Conservation (phyloP, 148 eudicot species). For the Bassia scoparia region DNA sequence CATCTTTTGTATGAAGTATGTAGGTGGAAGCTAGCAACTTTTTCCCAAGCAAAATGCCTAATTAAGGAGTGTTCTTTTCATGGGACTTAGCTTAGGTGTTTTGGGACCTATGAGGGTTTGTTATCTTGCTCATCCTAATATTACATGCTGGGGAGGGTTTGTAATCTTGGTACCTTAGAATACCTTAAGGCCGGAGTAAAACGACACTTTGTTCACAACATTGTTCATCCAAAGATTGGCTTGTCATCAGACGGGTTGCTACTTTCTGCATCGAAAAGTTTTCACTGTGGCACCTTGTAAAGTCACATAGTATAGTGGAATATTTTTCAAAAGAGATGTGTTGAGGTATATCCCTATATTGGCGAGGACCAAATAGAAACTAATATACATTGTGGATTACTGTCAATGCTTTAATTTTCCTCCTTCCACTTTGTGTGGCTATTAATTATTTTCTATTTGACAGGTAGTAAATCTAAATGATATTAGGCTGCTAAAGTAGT, state of each 20-base stretch:
- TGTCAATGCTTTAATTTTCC: background rate
- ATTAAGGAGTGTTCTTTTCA: background rate
- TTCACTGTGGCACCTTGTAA: too few species aligned
- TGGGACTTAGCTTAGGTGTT: background rate
- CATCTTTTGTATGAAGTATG: too few species aligned
- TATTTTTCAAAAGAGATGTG: background rate
- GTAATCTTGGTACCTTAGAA: too few species aligned
- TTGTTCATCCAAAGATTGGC: background rate
- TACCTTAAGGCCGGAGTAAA: too few species aligned
- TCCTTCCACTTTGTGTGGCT: background rate
- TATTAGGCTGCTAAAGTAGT: too few species aligned
- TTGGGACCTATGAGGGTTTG: background rate
- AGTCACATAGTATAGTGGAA: background rate
- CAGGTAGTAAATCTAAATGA: background rate
- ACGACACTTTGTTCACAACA: too few species aligned
- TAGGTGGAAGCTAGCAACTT: too few species aligned
- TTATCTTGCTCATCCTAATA: background rate
- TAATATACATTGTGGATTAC: background rate
- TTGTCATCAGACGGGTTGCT: background rate
- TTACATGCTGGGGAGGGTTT: background rate
- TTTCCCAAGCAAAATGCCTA: too few species aligned
- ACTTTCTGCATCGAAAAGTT: background rate
- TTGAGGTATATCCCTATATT: background rate
- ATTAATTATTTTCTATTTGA: background rate
- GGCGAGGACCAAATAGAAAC: too few species aligned